Evolutionary conservation across 2,329 filamentous ascomycete genomes (phyloP).

Genomic region (Akanthomyces dipterigenus): DNA sequence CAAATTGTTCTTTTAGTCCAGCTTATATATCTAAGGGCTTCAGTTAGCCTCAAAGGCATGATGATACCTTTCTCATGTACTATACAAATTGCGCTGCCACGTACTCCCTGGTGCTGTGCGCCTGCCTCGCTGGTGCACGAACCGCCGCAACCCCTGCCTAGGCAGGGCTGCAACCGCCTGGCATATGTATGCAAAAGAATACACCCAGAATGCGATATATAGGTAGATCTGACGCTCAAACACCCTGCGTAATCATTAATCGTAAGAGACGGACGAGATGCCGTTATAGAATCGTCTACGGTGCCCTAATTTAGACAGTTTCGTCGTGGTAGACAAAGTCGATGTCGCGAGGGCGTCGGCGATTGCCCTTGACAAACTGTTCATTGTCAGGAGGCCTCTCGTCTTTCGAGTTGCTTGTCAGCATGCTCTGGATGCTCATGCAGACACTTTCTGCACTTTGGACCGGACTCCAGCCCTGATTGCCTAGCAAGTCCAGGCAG

Average conservation of each 20-base stretch:
- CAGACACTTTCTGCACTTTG: slow-evolving; percentile 96
- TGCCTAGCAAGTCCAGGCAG: slow-evolving; percentile 85
- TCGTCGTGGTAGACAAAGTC: slow-evolving; percentile 93
- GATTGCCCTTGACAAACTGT: slow-evolving; percentile 78
- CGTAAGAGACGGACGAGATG: background rate
- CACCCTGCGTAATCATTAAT: background rate
- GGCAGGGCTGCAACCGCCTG: background rate
- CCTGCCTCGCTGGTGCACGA: background rate
- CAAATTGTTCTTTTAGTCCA: background rate
- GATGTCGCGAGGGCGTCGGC: slow-evolving; percentile 76
- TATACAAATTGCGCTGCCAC: background rate
- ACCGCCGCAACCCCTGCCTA: background rate
- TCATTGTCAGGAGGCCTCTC: slow-evolving; percentile 86
- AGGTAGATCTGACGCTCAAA: background rate
- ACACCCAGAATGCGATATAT: background rate
- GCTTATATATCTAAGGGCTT: background rate
- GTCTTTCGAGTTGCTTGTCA: slow-evolving; percentile 88
- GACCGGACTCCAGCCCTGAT: slow-evolving; percentile 89
- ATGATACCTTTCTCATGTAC: background rate
- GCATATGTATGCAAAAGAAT: background rate
- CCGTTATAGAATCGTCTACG: background rate
- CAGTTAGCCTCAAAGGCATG: too few relatives aligned
- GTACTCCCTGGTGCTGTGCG: background rate
- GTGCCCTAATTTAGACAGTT: slow-evolving; percentile 46
- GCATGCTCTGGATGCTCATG: slow-evolving; percentile 96